Evolutionary conservation across 257 asterid species (phyloP).

Genomic region (Salvia splendens): DNA sequence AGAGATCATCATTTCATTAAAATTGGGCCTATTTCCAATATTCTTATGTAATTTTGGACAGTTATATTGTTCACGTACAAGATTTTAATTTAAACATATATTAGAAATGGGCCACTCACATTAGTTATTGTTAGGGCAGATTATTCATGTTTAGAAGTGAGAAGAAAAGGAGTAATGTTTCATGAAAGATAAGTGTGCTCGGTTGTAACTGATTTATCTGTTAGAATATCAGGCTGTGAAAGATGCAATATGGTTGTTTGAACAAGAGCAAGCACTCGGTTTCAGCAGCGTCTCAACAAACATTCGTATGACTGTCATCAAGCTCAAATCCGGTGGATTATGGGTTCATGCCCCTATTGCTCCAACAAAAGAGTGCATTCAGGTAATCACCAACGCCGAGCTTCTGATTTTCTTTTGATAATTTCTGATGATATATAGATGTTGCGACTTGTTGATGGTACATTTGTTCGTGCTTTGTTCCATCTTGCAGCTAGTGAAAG

Average conservation of each 20-base stretch:
- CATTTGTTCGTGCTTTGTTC: background rate
- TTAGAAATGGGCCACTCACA: too few species aligned
- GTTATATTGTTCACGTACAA: background rate
- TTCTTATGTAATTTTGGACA: background rate
- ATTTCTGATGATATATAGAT: background rate
- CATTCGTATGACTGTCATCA: conserved; percentile 89
- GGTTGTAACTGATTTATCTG: conserved; percentile 30
- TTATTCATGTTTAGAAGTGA: background rate
- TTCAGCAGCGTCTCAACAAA: conserved; percentile 96
- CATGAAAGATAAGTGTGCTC: conserved; percentile 6
- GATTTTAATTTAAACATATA: background rate
- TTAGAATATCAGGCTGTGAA: conserved; percentile 68
- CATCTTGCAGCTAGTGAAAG: conserved; percentile 78
- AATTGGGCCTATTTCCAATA: background rate
- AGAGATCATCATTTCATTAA: background rate
- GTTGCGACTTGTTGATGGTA: background rate
- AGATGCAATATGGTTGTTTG: conserved; percentile 75
- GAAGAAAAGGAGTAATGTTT: background rate
- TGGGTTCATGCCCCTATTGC: conserved; percentile 99
- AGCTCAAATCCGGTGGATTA: conserved; percentile 87
- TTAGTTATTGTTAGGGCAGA: background rate
- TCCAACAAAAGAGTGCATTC: conserved; percentile 91
- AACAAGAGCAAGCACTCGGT: conserved; percentile 98
- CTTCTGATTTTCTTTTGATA: conserved; percentile 12
- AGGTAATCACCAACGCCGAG: conserved; percentile 42